phyloP scores from a whole-genome alignment of 345 rosid species.

The Stellera chamaejasme region DNA sequence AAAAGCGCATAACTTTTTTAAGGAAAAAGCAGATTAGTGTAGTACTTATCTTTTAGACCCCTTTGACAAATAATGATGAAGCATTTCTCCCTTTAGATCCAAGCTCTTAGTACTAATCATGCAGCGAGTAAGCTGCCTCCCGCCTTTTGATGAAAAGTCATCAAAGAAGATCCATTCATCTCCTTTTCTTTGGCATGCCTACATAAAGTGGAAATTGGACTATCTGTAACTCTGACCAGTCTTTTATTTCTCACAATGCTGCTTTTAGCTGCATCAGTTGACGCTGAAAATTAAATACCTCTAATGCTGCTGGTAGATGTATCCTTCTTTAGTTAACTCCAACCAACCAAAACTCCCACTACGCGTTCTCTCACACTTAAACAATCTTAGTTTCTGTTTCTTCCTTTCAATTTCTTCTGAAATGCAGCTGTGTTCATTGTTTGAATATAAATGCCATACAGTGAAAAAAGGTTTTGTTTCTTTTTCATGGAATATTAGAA shows the following conservation, averaged over 20 bases:
- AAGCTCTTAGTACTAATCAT: too few relatives aligned
- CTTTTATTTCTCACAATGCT: background rate
- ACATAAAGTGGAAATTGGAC: background rate
- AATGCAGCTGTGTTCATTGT: too few relatives aligned
- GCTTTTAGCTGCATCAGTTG: conserved; percentile 6
- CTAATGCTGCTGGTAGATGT: background rate
- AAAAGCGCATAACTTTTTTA: too few relatives aligned
- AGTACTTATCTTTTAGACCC: too few relatives aligned
- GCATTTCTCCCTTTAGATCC: too few relatives aligned
- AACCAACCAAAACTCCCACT: background rate
- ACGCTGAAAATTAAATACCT: background rate
- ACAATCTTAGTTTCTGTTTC: background rate
- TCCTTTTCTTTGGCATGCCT: background rate
- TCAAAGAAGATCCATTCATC: background rate
- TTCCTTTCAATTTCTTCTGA: conserved; percentile 2
- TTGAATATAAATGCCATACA: too few relatives aligned
- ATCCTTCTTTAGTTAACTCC: background rate
- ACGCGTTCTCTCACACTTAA: conserved; percentile 4
- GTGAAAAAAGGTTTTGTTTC: too few relatives aligned
- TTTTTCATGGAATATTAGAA: too few relatives aligned
- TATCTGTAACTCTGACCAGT: background rate
- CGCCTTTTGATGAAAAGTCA: too few relatives aligned
- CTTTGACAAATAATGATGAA: too few relatives aligned
- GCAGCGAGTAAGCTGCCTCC: background rate
- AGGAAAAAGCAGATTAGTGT: too few relatives aligned